Evolutionary conservation across 2,329 filamentous ascomycete genomes (phyloP).

Genomic region (Beauveria asiatica): DNA sequence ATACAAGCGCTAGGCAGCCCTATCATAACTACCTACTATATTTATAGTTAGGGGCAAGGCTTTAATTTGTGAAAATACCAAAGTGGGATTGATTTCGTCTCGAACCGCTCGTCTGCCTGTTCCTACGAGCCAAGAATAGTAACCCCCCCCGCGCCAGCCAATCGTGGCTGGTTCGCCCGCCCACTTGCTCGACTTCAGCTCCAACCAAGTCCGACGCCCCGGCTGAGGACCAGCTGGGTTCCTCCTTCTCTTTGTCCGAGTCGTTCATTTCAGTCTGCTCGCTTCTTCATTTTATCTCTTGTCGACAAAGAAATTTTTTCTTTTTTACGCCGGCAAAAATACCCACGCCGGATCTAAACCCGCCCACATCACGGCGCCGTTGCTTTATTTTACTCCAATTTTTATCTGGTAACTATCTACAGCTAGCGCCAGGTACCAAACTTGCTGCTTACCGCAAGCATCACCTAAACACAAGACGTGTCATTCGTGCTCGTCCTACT

Average conservation of each 20-base stretch:
- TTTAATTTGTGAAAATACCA: background rate
- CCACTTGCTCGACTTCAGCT: slow-evolving; percentile 5
- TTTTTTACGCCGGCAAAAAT: background rate
- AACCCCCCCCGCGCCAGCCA: background rate
- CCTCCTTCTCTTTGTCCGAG: background rate
- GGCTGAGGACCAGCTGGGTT: background rate
- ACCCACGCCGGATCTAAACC: background rate
- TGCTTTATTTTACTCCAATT: background rate
- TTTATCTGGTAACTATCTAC: background rate
- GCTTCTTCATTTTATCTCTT: background rate
- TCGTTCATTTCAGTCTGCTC: background rate
- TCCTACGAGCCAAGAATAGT: background rate
- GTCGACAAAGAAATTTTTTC: no score
- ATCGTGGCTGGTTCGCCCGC: background rate
- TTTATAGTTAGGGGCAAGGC: background rate
- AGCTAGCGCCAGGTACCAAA: background rate
- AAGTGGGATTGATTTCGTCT: background rate
- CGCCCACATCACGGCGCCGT: background rate
- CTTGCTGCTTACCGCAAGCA: background rate
- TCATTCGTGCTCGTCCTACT: background rate
- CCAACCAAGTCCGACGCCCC: background rate
- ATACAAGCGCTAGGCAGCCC: background rate
- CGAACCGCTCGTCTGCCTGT: background rate
- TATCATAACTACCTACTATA: background rate
- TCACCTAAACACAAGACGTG: background rate